Conservation (phyloP, 345 rosid genomes). For the Toxicodendron radicans region DNA sequence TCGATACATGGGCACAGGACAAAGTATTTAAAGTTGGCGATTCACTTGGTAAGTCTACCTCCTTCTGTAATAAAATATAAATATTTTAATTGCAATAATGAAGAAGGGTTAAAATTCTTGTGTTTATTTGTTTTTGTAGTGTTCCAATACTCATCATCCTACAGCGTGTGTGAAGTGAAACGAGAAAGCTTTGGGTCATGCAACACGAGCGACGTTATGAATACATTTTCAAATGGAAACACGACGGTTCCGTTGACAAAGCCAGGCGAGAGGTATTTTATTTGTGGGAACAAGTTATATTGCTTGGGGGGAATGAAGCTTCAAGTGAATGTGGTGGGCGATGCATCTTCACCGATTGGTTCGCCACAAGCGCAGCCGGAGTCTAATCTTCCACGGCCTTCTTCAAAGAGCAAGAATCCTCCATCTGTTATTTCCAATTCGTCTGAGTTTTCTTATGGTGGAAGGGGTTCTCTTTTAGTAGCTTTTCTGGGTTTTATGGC, state of each 20-base stretch:
- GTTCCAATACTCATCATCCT: slow-evolving; percentile 67
- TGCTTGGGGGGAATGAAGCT: slow-evolving; percentile 93
- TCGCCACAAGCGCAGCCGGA: slow-evolving; percentile 50
- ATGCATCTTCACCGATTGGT: slow-evolving; percentile 43
- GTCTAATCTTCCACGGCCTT: slow-evolving; percentile 32
- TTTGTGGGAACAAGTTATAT: slow-evolving; percentile 59
- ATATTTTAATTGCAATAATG: neutral
- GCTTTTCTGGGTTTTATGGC: slow-evolving; percentile 20
- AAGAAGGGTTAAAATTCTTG: neutral
- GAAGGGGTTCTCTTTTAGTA: slow-evolving; percentile 25
- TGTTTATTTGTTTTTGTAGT: slow-evolving; percentile 29
- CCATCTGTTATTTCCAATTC: slow-evolving; percentile 45
- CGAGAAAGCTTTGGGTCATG: slow-evolving; percentile 49
- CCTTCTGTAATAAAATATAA: neutral
- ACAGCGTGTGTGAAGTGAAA: slow-evolving; percentile 61
- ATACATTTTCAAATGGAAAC: slow-evolving; percentile 71
- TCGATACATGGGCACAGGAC: slow-evolving; percentile 66
- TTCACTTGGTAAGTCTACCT: slow-evolving; percentile 46
- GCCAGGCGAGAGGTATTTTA: slow-evolving; percentile 61
- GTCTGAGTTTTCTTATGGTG: slow-evolving; percentile 8
- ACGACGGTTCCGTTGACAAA: slow-evolving; percentile 61
- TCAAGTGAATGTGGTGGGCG: slow-evolving; percentile 44
- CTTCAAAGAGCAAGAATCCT: slow-evolving; percentile 55
- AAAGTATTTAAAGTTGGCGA: slow-evolving; percentile 82
- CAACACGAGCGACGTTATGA: slow-evolving; percentile 49